phyloP scores from a whole-genome alignment of 257 asterid genomes.

The Ocimum tenuiflorum region DNA sequence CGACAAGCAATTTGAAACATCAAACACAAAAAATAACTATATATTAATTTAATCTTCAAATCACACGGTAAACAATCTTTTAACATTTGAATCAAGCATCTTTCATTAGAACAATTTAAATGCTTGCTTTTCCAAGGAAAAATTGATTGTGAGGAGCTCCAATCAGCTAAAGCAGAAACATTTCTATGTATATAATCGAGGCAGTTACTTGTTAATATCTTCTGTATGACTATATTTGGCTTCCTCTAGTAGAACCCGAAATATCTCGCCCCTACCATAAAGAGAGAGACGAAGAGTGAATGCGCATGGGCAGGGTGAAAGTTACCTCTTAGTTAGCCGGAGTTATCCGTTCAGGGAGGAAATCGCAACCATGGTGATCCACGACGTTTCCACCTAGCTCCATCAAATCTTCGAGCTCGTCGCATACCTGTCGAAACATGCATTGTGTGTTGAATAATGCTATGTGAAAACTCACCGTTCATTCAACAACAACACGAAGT shows the following conservation, averaged over 20 bases:
- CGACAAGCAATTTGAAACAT: too few relatives aligned
- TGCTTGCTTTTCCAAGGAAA: background rate
- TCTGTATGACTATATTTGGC: slow-evolving; percentile 79
- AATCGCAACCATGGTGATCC: slow-evolving; percentile 93
- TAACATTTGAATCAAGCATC: background rate
- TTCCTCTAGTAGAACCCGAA: slow-evolving; percentile 78
- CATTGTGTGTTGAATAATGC: too few relatives aligned
- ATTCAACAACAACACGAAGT: too few relatives aligned
- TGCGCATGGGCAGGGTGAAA: too few relatives aligned
- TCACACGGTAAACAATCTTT: background rate
- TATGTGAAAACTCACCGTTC: too few relatives aligned
- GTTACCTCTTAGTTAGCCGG: slow-evolving; percentile 61
- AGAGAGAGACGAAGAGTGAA: background rate
- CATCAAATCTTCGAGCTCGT: slow-evolving; percentile 92
- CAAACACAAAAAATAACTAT: too few relatives aligned
- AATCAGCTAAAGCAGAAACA: slow-evolving; percentile 41
- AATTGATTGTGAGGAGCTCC: slow-evolving; percentile 39
- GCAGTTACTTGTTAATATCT: slow-evolving; percentile 59
- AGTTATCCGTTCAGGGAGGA: slow-evolving; percentile 94
- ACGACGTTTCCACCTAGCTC: slow-evolving; percentile 89
- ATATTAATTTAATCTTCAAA: too few relatives aligned
- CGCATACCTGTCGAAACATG: slow-evolving; percentile 51
- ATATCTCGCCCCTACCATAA: slow-evolving; percentile 73
- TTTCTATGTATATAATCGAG: slow-evolving; percentile 55
- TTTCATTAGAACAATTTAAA: background rate